Evolutionary conservation across 2,329 filamentous ascomycete species (phyloP), one percentile per base, ranked within the genome.

Genomic region (Verticillium isaacii): DNA sequence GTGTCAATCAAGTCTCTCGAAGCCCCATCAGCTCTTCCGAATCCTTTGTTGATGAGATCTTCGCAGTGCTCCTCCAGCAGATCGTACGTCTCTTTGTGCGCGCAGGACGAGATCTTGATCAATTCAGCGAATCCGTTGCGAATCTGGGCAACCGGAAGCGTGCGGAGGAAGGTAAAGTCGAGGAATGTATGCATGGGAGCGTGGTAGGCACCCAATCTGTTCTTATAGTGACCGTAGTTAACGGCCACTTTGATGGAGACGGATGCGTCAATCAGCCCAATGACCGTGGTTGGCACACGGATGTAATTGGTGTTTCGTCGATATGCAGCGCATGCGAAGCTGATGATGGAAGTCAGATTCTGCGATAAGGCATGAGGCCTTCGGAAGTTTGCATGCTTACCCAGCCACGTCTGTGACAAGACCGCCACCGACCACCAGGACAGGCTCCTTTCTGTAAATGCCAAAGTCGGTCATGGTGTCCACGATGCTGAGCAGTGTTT

Each of bases 191-290:
- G 86, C 57, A 85, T 80, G 0, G 89, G 89, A 0, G 89, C 88
- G 69, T 91, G 89, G 71, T 91, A 91, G 4, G 88, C 89, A 32
- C 88, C 88, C 0, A 91, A 82, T 14, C 88, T 81, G 75, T 91
- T 91, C 80, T 91, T 91, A 79, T 90, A 89, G 72, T 87, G 85
- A 71, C 87, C 88, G 68, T 91, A 90, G 77, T 91, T 91, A 68
- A 91, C 88, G 14, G 87, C 89, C n/a, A 91, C 89, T 71, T 91
- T 91, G 79, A 91, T 91, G 39, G 85, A 89, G 58, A 91, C 89
- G 19, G 87, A 89, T 3, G 89, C 89, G 69, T 92, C 89, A 63
- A 91, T 91, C 57, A 92, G 79, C 11, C 89, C 89, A 69, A 92
- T 91, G 65, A 91, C 86, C 1, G 89, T 91, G 0, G 89, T 91